Conservation (phyloP, 148 eudicot species). For the Chenopodium album region DNA sequence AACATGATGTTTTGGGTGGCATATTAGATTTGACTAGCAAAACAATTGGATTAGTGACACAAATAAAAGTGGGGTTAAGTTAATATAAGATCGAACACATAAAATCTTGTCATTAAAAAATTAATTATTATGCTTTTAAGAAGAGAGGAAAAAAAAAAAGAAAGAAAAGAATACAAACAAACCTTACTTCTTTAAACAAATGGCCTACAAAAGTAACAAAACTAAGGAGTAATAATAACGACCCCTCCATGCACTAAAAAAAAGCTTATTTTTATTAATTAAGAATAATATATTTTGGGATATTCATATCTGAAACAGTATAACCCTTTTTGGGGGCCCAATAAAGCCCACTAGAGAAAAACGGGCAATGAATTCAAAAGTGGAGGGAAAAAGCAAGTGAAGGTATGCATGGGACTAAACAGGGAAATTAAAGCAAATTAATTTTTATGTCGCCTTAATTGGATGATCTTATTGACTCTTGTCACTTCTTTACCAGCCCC, state of each 20-base stretch:
- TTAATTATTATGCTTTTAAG: not conserved
- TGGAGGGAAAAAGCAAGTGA: not conserved
- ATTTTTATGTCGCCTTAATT: not conserved
- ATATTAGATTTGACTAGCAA: not conserved
- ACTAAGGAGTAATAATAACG: not conserved
- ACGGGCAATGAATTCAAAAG: too few species aligned
- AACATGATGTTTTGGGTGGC: not conserved
- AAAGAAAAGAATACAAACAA: not conserved
- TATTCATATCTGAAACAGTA: too few species aligned
- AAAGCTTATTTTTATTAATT: too few species aligned
- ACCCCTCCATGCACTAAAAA: not conserved
- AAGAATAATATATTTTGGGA: too few species aligned
- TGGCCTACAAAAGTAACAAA: not conserved
- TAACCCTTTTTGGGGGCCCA: not conserved
- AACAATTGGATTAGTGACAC: conserved; percentile 8
- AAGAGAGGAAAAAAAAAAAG: not conserved
- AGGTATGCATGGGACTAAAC: not conserved
- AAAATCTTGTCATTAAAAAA: not conserved
- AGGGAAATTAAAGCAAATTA: not conserved
- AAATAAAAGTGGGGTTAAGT: not conserved
- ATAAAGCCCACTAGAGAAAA: not conserved
- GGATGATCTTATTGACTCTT: not conserved
- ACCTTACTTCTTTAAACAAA: not conserved
- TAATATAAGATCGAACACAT: not conserved
- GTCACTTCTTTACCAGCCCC: not conserved